Evolutionary conservation across 352 stramenopile species (phyloP).

Genomic region (Nothophytophthora sp.): DNA sequence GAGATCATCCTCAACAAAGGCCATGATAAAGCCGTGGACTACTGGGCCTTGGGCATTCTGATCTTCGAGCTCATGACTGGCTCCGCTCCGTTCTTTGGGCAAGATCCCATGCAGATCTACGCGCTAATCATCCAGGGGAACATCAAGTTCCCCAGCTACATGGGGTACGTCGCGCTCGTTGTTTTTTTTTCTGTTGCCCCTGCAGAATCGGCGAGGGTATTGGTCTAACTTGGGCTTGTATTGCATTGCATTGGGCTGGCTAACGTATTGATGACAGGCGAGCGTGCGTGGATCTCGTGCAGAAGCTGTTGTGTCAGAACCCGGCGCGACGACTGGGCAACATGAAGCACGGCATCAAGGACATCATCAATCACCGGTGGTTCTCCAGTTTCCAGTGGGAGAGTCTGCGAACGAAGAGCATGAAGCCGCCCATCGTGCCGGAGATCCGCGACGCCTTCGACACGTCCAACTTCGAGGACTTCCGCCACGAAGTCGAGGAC

Average conservation of each 20-base stretch:
- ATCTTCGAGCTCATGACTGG: conserved; percentile 91
- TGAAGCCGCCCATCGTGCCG: conserved; percentile 73
- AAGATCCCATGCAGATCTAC: conserved; percentile 93
- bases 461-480: conserved; percentile 84
- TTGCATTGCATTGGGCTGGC: not conserved
- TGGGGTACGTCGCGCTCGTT: conserved; percentile 49
- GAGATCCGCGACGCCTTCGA: conserved; percentile 77
- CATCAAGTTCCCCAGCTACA: conserved; percentile 82
- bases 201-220: too few relatives aligned
- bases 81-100: conserved; percentile 86
- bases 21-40: conserved; percentile 91
- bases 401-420: conserved; percentile 50
- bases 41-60: conserved; percentile 90
- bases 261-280: conserved; percentile 28
- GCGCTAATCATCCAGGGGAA: conserved; percentile 89
- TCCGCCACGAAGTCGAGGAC: conserved; percentile 69
- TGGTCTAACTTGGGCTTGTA: conserved; percentile 1
- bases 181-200: not conserved
- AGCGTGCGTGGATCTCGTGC: conserved; percentile 82
- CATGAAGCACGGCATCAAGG: conserved; percentile 85
- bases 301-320: conserved; percentile 86
- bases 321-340: conserved; percentile 73
- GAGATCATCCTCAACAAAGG: conserved; percentile 94
- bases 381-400: conserved; percentile 78
- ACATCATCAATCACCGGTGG: conserved; percentile 87